Evolutionary conservation across 2,329 filamentous ascomycete species (phyloP), one percentile per base, ranked within the genome.

Genomic region (Trichoderma endophyticum): DNA sequence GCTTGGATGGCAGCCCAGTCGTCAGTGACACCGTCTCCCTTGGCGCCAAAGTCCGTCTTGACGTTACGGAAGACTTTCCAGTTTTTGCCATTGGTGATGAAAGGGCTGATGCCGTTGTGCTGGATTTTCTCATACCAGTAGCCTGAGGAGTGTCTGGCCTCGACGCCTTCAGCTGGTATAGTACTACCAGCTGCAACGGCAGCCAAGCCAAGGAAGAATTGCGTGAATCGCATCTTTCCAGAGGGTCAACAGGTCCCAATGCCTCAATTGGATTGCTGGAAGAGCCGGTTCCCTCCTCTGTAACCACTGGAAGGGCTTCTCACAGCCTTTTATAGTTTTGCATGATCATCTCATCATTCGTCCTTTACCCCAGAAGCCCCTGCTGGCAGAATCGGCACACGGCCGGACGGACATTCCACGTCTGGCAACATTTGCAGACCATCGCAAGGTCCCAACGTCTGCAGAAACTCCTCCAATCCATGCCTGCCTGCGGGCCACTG

Each of bases 1-100:
- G 74, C 73, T 68, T 75, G 74, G 28, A 97, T 95, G 63, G 93
- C 92, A 2, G 83, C 89, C 0, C 93, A 95, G 79, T 96, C 93
- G 80, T 97, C 94, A 26, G 91, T 91, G 0, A 83, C 80, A 70
- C 83, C 86, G 79, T 86, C 86, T 82, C 90, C 90, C 75, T 84
- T 86, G 36, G 91, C 91, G 61, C 91, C 91, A 77, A 86, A 93
- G 74, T 92, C 90, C 8, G 72, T 73, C 80, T 86, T 88, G 34
- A 93, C 90, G 76, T 92, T 92, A 74, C 91, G 89, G 80, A 88
- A 92, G 73, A 93, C 84, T 79, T 91, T 85, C 73, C 70, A 75
- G n/a, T 74, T 70, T 14, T 73, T 63, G 51, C 74, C 73, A 21
- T 71, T 24, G 4, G 34, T 8, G 15, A 74, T 74, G 48, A 74